A percentile compares a stretch with the other conserved stretches of the same genome.
Evolutionary conservation across 2,329 filamentous ascomycete genomes (phyloP).

Genomic region (Pseudogymnoascus sp.): DNA sequence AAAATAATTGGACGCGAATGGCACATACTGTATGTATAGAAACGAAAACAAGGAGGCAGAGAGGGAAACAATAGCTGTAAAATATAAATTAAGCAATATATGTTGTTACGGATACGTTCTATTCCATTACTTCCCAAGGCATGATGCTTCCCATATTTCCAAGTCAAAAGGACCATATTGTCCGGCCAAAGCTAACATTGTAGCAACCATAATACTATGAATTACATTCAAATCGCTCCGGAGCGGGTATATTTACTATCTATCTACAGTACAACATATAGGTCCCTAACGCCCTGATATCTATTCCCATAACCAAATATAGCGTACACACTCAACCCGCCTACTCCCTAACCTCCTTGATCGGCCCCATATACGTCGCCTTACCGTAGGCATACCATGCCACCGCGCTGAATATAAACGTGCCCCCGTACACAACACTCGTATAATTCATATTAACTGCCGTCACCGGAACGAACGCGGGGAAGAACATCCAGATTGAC

Average conservation of each 20-base stretch:
- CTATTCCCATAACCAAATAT: not conserved
- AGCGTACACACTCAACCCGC: not conserved
- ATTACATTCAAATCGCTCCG: not conserved
- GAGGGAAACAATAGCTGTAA: not conserved
- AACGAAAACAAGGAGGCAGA: not conserved
- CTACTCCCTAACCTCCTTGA: constrained; percentile 6
- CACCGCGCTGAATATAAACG: not conserved
- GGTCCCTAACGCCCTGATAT: not conserved
- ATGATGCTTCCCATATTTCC: not conserved
- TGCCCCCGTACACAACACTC: constrained; percentile 1
- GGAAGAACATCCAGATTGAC: constrained; percentile 35
- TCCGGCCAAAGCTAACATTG: not conserved
- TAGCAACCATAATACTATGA: not conserved
- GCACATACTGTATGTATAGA: not conserved
- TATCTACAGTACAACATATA: not conserved
- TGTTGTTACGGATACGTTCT: not conserved
- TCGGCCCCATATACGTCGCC: not conserved
- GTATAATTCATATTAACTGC: constrained; percentile 9
- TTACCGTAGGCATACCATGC: constrained; percentile 1
- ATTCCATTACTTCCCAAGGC: not conserved
- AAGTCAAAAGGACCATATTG: not conserved
- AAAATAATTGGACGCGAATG: not conserved
- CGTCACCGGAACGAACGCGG: not conserved
- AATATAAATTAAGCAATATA: not conserved
- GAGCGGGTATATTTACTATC: constrained; percentile 1